Conservation (phyloP, 2,329 filamentous ascomycete species). For the Fusarium sp. region DNA sequence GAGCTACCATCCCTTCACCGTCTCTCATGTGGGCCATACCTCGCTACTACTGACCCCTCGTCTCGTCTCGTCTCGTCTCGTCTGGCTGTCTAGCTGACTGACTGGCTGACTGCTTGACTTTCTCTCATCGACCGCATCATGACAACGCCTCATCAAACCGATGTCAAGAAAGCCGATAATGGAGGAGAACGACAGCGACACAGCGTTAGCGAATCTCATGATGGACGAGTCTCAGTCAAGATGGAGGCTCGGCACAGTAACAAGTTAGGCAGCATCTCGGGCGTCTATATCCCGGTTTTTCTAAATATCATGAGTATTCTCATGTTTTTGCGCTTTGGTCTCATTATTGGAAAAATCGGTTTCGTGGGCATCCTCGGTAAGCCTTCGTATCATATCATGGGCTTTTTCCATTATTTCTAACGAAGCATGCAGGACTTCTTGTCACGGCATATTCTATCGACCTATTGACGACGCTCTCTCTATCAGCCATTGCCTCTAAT, state of each 20-base stretch:
- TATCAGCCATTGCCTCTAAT: constrained; percentile 91
- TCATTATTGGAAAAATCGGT: constrained; percentile 84
- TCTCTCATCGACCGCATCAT: constrained; percentile 28
- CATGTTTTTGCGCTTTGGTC: constrained; percentile 91
- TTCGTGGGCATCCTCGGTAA: constrained; percentile 83
- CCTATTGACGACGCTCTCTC: constrained; percentile 85
- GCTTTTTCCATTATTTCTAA: neutral
- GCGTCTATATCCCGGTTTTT: constrained; percentile 89
- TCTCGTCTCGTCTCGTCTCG: constrained; percentile 28
- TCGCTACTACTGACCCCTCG: constrained; percentile 36
- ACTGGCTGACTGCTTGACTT: constrained; percentile 21
- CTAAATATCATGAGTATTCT: constrained; percentile 90
- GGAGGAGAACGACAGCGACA: constrained; percentile 18
- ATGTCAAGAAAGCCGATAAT: constrained; percentile 33
- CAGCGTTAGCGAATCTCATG: constrained; percentile 21
- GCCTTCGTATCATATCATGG: constrained; percentile 37
- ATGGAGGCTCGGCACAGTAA: constrained; percentile 57
- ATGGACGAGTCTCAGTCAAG: constrained; percentile 44
- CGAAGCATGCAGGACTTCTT: constrained; percentile 70
- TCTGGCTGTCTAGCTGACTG: constrained; percentile 5
- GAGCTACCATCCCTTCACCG: constrained; percentile 15
- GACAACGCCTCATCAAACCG: constrained; percentile 40
- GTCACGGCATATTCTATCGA: constrained; percentile 83
- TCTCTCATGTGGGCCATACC: constrained; percentile 22
- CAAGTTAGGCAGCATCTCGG: constrained; percentile 82